Evolutionary conservation across 1,284 basidiomycete genomes (phyloP).

Genomic region (Singerocomus inundabilis): DNA sequence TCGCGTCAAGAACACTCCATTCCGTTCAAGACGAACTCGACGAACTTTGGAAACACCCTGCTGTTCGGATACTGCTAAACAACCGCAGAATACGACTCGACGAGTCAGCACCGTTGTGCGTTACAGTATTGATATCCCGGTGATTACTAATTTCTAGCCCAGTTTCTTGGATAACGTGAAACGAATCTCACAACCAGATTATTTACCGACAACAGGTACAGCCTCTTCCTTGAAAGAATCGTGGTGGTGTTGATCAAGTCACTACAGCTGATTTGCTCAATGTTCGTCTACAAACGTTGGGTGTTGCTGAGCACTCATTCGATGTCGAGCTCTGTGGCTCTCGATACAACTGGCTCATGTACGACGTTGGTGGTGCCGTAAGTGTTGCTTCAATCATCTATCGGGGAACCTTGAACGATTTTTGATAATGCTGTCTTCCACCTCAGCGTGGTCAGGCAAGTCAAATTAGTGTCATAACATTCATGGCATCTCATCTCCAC

Average conservation of each 20-base stretch:
- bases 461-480: constrained; percentile 19
- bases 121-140: not conserved
- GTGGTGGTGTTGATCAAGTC: not conserved
- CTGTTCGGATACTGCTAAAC: constrained; percentile 54
- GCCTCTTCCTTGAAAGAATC: not conserved
- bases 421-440: constrained; percentile 9
- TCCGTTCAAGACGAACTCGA: constrained; percentile 50
- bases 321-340: constrained; percentile 60
- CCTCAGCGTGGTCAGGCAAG: constrained; percentile 53
- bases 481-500: constrained; percentile 24
- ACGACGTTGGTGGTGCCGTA: constrained; percentile 79
- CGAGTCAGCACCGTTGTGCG: constrained; percentile 75
- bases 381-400: constrained; percentile 29
- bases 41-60: constrained; percentile 66
- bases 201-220: constrained; percentile 64
- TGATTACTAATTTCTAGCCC: constrained; percentile 9
- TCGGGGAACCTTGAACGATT: not conserved
- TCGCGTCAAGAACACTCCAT: constrained; percentile 56
- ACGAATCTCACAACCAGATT: constrained; percentile 66
- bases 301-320: constrained; percentile 73
- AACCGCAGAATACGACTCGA: constrained; percentile 64
- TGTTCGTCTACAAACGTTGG: constrained; percentile 74
- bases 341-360: constrained; percentile 70
- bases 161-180: constrained; percentile 69
- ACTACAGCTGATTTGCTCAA: constrained; percentile 69